Conservation (phyloP, 75 land plant species). For the Isoetes taiwanensis region DNA sequence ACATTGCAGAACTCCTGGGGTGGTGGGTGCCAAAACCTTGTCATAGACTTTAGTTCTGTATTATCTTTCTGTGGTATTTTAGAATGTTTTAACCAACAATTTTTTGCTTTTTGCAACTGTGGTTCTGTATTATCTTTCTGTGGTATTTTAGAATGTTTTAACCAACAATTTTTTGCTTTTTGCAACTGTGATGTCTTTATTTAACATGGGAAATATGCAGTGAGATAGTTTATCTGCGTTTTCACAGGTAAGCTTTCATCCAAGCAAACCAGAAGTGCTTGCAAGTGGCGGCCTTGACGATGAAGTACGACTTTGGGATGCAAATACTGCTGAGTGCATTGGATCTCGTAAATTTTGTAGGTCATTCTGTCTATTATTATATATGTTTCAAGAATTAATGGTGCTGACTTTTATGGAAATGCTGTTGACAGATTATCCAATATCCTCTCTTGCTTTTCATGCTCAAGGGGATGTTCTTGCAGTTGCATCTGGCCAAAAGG, state of each 20-base stretch:
- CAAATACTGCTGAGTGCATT: conserved; percentile 70
- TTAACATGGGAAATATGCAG: too few species aligned
- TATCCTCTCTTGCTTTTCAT: conserved; percentile 95
- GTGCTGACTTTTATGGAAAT: neutral
- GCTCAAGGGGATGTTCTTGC: conserved; percentile 87
- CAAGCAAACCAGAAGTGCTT: conserved; percentile 56
- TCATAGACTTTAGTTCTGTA: neutral
- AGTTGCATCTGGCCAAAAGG: conserved; percentile 97
- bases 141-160: neutral
- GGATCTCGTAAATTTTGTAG: conserved; percentile 86
- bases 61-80: neutral
- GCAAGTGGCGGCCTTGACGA: conserved; percentile 98
- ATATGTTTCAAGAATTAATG: neutral
- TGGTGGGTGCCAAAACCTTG: conserved; percentile 38
- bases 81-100: neutral
- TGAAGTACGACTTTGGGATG: conserved; percentile 96
- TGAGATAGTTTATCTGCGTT: neutral
- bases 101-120: too few species aligned
- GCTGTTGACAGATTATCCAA: conserved; percentile 61
- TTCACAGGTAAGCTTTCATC: conserved; percentile 84
- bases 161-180: too few species aligned
- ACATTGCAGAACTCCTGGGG: conserved; percentile 97
- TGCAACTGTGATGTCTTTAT: too few species aligned
- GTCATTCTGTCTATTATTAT: neutral
- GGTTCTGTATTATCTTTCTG: too few species aligned